Evolutionary conservation across 2,329 filamentous ascomycete species (phyloP).

Genomic region (Penicillium freii): DNA sequence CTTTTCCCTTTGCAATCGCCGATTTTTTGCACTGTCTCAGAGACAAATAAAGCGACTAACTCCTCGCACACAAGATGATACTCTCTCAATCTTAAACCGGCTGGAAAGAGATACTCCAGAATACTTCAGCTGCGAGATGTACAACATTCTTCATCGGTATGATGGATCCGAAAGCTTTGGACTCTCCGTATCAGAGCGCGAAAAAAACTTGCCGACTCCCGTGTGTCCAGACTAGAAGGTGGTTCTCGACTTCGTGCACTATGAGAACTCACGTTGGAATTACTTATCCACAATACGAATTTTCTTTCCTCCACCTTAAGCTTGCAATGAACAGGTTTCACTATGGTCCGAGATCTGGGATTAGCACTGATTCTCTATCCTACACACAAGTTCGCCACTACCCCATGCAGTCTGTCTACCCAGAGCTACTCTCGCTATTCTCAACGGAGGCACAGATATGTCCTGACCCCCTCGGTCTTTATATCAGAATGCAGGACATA

Average conservation of each 20-base stretch:
- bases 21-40: neutral
- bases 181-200: neutral
- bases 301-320: constrained; percentile 13
- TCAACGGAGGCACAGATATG: constrained; percentile 11
- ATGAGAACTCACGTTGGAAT: neutral
- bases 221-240: neutral
- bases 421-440: constrained; percentile 3
- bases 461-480: constrained; percentile 7
- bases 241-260: too few species aligned
- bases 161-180: constrained; percentile 13
- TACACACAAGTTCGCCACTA: constrained; percentile 35
- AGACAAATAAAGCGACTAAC: too few species aligned
- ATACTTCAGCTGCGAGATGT: constrained; percentile 16
- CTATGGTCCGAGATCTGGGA: constrained; percentile 1
- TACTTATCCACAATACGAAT: neutral
- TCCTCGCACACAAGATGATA: neutral
- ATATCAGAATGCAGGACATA: constrained; percentile 14
- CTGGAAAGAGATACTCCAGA: constrained; percentile 13
- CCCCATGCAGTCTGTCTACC: too few species aligned
- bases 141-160: constrained; percentile 12
- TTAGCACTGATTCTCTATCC: constrained; percentile 11
- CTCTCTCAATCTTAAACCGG: constrained; percentile 7
- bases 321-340: constrained; percentile 11
- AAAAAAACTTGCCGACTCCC: constrained; percentile 3
- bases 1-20: constrained; percentile 12